These are phyloP conservation scores for Paragyromitra xinjiangensis DNA, from an alignment of 495 filamentous ascomycete genomes.

Conservation along the genomic window DNA sequence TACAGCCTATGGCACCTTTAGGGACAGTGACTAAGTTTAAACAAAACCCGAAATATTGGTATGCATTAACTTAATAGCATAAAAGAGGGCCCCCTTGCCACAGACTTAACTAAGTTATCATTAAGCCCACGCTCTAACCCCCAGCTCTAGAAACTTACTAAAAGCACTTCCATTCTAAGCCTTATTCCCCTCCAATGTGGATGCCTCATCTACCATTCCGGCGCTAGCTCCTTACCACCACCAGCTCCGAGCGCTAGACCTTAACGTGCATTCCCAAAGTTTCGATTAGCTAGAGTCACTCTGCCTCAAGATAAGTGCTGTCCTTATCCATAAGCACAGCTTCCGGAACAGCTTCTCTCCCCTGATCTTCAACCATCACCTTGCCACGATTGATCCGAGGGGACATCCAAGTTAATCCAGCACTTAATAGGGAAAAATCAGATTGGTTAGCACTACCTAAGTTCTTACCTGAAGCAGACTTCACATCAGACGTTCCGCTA, in stretches of 20 bases:
- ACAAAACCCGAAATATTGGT: not conserved
- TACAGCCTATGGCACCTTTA: not conserved
- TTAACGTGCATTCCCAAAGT: not conserved
- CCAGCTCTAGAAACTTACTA: not conserved
- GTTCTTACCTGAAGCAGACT: not conserved
- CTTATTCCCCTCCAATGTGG: not conserved
- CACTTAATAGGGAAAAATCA: constrained; percentile 1
- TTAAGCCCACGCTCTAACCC: not conserved
- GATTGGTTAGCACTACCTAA: not conserved
- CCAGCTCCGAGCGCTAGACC: not conserved
- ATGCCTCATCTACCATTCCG: not conserved
- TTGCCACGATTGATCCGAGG: not conserved
- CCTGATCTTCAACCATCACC: not conserved
- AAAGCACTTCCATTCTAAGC: not conserved
- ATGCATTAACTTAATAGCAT: not conserved
- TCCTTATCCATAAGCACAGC: not conserved
- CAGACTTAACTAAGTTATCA: not conserved
- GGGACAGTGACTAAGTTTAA: not conserved
- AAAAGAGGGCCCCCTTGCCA: not conserved
- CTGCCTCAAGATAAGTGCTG: not conserved
- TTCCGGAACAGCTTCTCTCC: not conserved
- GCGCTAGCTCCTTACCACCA: not conserved
- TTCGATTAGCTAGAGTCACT: not conserved
- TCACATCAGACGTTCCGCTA: not conserved
- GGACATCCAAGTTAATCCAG: not conserved